Evolutionary conservation across 2,329 filamentous ascomycete genomes (phyloP).

Genomic region (Emericellopsis atlantica): DNA sequence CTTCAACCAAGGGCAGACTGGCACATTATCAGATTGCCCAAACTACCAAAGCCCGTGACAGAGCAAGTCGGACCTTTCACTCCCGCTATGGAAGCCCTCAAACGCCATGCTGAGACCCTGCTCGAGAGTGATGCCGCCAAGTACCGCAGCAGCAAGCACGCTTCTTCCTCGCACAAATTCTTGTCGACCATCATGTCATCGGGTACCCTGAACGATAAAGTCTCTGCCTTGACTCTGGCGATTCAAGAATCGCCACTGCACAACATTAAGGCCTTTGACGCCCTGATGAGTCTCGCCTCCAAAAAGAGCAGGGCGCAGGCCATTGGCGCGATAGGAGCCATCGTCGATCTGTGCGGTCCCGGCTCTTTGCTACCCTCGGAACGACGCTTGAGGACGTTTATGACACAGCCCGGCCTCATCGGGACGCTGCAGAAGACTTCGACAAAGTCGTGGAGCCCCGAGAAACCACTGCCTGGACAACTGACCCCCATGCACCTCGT

Average conservation of each 20-base stretch:
- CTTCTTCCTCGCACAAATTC: slow-evolving; percentile 87
- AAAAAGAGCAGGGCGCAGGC: slow-evolving; percentile 92
- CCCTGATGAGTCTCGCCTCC: slow-evolving; percentile 66
- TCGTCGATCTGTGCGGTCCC: slow-evolving; percentile 89
- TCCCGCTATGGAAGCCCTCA: slow-evolving; percentile 35
- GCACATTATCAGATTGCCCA: slow-evolving; percentile 31
- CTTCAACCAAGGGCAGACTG: slow-evolving; percentile 47
- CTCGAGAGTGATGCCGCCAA: slow-evolving; percentile 65
- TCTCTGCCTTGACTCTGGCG: slow-evolving; percentile 86
- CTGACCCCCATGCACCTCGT: slow-evolving; percentile 70
- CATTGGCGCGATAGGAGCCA: slow-evolving; percentile 77
- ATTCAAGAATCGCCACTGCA: slow-evolving; percentile 95
- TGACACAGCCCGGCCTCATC: slow-evolving; percentile 64
- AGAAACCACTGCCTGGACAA: slow-evolving; percentile 60
- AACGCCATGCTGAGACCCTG: slow-evolving; percentile 60
- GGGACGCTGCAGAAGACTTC: slow-evolving; percentile 53
- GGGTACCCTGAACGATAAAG: slow-evolving; percentile 91
- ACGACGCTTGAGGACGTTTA: slow-evolving; percentile 69
- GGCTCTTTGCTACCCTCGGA: slow-evolving; percentile 75
- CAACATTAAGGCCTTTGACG: slow-evolving; percentile 81
- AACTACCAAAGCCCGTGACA: slow-evolving; percentile 28
- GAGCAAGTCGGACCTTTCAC: slow-evolving; percentile 30
- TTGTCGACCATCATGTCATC: slow-evolving; percentile 94
- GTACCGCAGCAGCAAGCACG: slow-evolving; percentile 62
- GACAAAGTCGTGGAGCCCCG: slow-evolving; percentile 47